phyloP scores from a whole-genome alignment of 257 asterid genomes.

The Solanum pinnatisectum region DNA sequence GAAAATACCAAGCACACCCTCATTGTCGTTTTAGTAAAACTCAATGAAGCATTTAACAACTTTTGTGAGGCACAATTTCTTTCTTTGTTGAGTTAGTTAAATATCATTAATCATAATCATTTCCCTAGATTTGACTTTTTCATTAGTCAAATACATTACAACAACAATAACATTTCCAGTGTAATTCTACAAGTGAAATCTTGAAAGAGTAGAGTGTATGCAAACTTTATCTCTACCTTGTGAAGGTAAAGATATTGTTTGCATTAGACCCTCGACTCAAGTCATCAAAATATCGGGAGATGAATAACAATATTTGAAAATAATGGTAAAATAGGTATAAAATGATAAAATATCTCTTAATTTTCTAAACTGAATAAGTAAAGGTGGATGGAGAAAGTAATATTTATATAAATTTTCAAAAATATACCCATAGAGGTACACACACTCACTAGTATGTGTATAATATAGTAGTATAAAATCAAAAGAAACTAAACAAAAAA shows the following conservation, averaged over 20 bases:
- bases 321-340: not conserved
- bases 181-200: not conserved
- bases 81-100: not conserved
- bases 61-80: not conserved
- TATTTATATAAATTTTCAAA: not conserved
- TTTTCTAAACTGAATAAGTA: not conserved
- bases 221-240: not conserved
- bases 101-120: not conserved
- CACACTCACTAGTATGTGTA: not conserved
- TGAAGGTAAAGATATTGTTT: not conserved
- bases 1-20: not conserved
- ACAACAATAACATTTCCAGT: not conserved
- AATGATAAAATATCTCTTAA: not conserved
- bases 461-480: not conserved
- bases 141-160: not conserved
- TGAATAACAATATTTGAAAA: not conserved
- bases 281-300: no score
- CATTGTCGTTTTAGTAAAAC: not conserved
- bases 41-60: not conserved
- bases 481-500: not conserved
- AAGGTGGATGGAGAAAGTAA: not conserved
- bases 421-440: not conserved
- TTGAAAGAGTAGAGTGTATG: not conserved
- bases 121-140: not conserved
- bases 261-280: not conserved